These are phyloP conservation scores for Suillus clintonianus DNA, from an alignment of 768 basidiomycete genomes.

Conservation along the genomic window DNA sequence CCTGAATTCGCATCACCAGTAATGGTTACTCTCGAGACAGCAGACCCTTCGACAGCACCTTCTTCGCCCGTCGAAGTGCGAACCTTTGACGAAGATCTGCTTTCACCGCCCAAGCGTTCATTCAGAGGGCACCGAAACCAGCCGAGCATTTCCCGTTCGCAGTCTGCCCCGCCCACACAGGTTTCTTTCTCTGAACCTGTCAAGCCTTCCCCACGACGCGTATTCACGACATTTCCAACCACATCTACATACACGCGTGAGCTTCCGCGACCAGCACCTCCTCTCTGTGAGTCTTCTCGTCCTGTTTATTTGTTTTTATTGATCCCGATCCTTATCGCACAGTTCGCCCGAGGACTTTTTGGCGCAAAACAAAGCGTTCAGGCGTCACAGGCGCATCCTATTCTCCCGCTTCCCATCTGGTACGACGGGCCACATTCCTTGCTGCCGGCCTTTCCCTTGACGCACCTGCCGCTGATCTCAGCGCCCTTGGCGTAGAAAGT, in stretches of 20 bases:
- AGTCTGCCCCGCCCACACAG: conserved; percentile 23
- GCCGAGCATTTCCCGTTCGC: conserved; percentile 14
- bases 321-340: not conserved
- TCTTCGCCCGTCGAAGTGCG: conserved; percentile 26
- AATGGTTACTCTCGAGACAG: conserved; percentile 33
- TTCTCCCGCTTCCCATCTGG: conserved; percentile 70
- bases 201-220: conserved; percentile 12
- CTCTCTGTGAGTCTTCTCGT: conserved; percentile 53
- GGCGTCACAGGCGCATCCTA: conserved; percentile 72
- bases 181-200: not conserved
- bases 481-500: conserved; percentile 63
- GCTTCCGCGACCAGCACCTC: conserved; percentile 61
- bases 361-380: conserved; percentile 71
- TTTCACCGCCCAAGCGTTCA: conserved; percentile 30
- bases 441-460: conserved; percentile 75
- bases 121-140: conserved; percentile 21
- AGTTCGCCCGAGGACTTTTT: conserved; percentile 86
- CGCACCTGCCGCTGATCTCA: conserved; percentile 57
- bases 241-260: conserved; percentile 32
- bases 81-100: conserved; percentile 17
- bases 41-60: conserved; percentile 25
- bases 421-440: conserved; percentile 77
- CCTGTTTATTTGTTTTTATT: not conserved
- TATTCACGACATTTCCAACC: conserved; percentile 15
- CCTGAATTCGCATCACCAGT: conserved; percentile 28